Percentiles rank a stretch among this genome's conserved stretches.
Conservation (phyloP, 1,139 yeast genomes). For the Nakaseomyces nivariensis region DNA sequence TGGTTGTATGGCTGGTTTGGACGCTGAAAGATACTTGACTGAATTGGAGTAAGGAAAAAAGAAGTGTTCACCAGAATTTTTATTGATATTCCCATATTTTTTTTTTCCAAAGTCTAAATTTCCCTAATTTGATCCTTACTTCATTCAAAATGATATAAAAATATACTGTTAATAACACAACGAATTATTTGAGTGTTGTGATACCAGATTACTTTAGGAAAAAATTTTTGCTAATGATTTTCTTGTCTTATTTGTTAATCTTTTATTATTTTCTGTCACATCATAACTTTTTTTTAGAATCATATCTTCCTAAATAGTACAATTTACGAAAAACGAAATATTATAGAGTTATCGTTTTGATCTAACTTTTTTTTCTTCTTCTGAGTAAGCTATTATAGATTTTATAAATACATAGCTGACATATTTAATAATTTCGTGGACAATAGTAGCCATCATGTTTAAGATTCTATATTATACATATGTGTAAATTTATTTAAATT, state of each 20-base stretch:
- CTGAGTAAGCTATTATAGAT: no score
- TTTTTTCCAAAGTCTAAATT: no score
- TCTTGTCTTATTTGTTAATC: neutral
- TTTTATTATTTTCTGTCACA: neutral
- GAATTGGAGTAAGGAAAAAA: conserved; percentile 42
- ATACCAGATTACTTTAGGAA: no score
- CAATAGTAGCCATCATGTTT: neutral
- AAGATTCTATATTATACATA: neutral
- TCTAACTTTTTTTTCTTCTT: no score
- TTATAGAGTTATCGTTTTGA: neutral
- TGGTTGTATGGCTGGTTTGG: conserved; percentile 99
- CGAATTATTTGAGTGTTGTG: no score
- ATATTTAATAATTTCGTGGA: no score
- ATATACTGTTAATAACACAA: neutral
- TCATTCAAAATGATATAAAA: no score
- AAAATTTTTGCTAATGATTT: no score
- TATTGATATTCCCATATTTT: neutral
- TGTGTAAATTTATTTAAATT: neutral
- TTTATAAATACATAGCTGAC: no score
- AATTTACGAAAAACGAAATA: neutral
- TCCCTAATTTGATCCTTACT: no score
- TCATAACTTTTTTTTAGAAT: no score
- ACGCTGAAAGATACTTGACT: conserved; percentile 75
- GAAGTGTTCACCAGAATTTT: neutral
- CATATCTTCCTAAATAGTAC: no score